These are phyloP conservation scores for Gymnopus androsaceus DNA, from an alignment of 1,284 basidiomycete genomes.

Conservation along the genomic window DNA sequence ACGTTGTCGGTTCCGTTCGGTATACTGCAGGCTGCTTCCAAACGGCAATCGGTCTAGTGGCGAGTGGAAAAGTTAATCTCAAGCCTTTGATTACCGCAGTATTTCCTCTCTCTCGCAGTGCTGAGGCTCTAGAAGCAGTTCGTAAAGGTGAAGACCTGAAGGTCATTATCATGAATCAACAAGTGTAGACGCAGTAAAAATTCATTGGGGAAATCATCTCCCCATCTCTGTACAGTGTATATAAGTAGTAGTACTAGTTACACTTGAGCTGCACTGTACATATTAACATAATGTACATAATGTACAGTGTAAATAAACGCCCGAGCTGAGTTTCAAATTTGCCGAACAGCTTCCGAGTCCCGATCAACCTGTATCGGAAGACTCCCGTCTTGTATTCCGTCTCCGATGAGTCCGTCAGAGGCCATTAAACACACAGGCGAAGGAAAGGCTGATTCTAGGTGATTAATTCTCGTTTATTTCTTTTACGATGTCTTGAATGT, in stretches of 20 bases:
- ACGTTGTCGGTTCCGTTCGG: constrained; percentile 22
- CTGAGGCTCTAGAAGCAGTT: constrained; percentile 23
- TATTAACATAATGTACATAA: no score
- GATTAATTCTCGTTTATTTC: neutral
- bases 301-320: no score
- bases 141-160: constrained; percentile 23
- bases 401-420: neutral
- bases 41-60: constrained; percentile 22
- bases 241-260: no score
- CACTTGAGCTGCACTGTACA: no score
- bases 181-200: constrained; percentile 5
- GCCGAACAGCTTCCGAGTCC: no score
- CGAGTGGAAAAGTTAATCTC: constrained; percentile 18
- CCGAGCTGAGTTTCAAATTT: neutral
- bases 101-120: constrained; percentile 20
- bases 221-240: neutral
- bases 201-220: no score
- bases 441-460: constrained; percentile 5
- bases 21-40: constrained; percentile 25
- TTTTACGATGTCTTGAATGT: neutral
- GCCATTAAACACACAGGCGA: constrained; percentile 9
- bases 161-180: constrained; percentile 24
- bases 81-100: constrained; percentile 21
- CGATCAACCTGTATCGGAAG: no score
- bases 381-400: neutral